Evolutionary conservation across 2,329 filamentous ascomycete genomes (phyloP).

Genomic region (Colletotrichum paranaense): DNA sequence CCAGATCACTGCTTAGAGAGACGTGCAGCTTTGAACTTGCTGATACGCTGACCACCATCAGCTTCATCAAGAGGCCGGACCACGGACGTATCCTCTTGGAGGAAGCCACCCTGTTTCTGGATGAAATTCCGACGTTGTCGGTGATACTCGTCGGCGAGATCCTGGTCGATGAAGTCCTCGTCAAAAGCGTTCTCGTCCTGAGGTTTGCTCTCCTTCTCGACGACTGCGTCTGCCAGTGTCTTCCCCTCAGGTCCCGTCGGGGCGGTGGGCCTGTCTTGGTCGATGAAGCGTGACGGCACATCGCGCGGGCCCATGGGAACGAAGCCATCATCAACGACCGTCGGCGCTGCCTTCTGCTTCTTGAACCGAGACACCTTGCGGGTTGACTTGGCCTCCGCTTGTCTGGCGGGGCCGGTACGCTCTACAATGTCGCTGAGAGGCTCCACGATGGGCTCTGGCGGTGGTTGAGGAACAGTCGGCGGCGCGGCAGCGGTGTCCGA

Average conservation of each 20-base stretch:
- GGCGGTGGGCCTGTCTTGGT: slow-evolving; percentile 49
- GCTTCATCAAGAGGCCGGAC: slow-evolving; percentile 76
- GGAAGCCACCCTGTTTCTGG: slow-evolving; percentile 84
- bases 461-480: background rate
- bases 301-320: slow-evolving; percentile 57
- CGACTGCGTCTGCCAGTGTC: slow-evolving; percentile 69
- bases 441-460: slow-evolving; percentile 51
- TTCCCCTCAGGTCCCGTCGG: slow-evolving; percentile 62
- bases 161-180: slow-evolving; percentile 78
- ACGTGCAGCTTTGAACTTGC: slow-evolving; percentile 79
- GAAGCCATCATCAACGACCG: slow-evolving; percentile 41
- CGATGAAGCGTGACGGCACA: slow-evolving; percentile 53
- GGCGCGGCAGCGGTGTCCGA: background rate
- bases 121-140: slow-evolving; percentile 85
- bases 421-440: slow-evolving; percentile 67
- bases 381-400: slow-evolving; percentile 42
- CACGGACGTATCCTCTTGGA: slow-evolving; percentile 75
- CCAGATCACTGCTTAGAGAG: slow-evolving; percentile 62
- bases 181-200: slow-evolving; percentile 44
- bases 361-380: slow-evolving; percentile 65
- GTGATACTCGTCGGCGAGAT: slow-evolving; percentile 87
- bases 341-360: slow-evolving; percentile 41
- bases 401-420: slow-evolving; percentile 46
- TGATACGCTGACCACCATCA: slow-evolving; percentile 72
- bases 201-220: slow-evolving; percentile 62